Evolutionary conservation across 2,329 filamentous ascomycete species (phyloP), one percentile per base, ranked within the genome.

Genomic region (Ophioceras dolichostomum): DNA sequence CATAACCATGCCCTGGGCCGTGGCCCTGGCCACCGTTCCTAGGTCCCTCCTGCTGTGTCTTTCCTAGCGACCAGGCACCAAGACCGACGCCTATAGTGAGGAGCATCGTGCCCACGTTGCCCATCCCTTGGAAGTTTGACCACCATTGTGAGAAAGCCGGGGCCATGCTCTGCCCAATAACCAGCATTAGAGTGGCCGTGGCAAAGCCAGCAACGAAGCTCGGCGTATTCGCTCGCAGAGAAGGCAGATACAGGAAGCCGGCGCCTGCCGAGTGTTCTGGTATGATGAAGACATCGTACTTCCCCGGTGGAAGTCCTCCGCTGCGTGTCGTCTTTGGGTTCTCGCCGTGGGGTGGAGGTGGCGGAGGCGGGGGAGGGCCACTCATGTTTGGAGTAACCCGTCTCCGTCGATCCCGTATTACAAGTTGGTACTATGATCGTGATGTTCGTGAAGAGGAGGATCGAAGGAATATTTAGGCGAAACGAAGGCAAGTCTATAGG

Each of bases 251-350:
- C 20, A 96, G 67, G 59, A 95, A 95, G 24, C 89, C 89, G 0
- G 79, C 76, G 37, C 89, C 89, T 6, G 88, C 73, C 10, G 87
- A 89, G 58, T 94, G 87, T 33, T 88, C 85, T 7, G 89, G 89
- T 51, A 96, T 88, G 56, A 95, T 82, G 64, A 95, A 95, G 54
- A 96, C 94, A 64, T 96, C 89, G 60, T 94, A 96, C 55, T 91
- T 93, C 39, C 89, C 88, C 1, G 83, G 71, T 3, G 89, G 89
- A 34, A 95, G 66, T n/a, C 57, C 54, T 38, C 61, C 57, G 13
- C 67, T 58, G 27, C 74, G 68, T 36, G 75, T 69, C 16, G 73
- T 74, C 56, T 79, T 79, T 35, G 85, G 83, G 47, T 77, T 80
- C 53, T 77, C 70, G 59, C 87, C 86, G 62, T 94, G 87, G 45